Conservation (phyloP, 2,329 filamentous ascomycete species). For the Westerdykella aurantiaca region DNA sequence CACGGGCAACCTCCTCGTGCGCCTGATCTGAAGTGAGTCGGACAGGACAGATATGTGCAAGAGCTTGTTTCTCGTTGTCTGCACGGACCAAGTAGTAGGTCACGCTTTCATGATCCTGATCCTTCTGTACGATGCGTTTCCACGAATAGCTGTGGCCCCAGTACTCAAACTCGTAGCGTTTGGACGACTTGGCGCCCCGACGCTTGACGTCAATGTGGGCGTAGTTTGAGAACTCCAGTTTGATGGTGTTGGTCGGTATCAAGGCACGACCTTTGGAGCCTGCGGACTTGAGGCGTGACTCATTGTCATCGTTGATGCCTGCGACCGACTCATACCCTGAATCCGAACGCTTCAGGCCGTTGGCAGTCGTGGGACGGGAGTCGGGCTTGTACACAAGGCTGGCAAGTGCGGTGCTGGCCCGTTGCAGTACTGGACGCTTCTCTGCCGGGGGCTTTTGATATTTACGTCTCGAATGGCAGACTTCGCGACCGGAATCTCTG, state of each 20-base stretch:
- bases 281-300: slow-evolving; percentile 27
- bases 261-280: slow-evolving; percentile 37
- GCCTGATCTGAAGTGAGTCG: slow-evolving; percentile 65
- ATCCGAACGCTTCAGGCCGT: slow-evolving; percentile 50
- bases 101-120: slow-evolving; percentile 57
- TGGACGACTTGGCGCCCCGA: slow-evolving; percentile 58
- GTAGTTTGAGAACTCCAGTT: slow-evolving; percentile 96
- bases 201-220: slow-evolving; percentile 80
- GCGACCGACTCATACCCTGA: slow-evolving; percentile 53
- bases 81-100: slow-evolving; percentile 75
- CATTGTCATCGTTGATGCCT: slow-evolving; percentile 17
- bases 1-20: slow-evolving; percentile 65
- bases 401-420: slow-evolving; percentile 56
- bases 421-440: slow-evolving; percentile 48
- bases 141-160: slow-evolving; percentile 84
- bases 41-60: slow-evolving; percentile 84
- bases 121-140: slow-evolving; percentile 67
- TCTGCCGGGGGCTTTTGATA: slow-evolving; percentile 52
- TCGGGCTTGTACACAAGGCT: slow-evolving; percentile 53
- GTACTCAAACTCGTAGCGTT: slow-evolving; percentile 87
- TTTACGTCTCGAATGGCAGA: slow-evolving; percentile 76
- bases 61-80: slow-evolving; percentile 52
- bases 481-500: slow-evolving; percentile 85
- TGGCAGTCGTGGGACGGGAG: slow-evolving; percentile 38
- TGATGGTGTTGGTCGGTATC: slow-evolving; percentile 68